phyloP scores from a whole-genome alignment of 2,329 filamentous ascomycete genomes.

The Monilinia fructicola region DNA sequence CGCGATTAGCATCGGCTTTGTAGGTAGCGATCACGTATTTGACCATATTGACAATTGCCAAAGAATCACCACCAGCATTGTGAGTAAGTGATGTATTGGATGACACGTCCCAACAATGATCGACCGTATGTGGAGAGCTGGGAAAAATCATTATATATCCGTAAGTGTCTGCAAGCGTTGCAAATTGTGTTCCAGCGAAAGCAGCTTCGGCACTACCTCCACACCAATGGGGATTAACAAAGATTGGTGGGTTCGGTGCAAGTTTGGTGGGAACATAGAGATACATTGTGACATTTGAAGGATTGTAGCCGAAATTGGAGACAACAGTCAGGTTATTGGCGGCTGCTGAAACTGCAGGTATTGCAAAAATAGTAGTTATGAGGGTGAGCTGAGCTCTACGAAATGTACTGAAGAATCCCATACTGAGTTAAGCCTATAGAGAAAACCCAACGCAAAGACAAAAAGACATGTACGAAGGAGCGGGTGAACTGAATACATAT shows the following conservation, averaged over 20 bases:
- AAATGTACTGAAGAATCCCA: not conserved
- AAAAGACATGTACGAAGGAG: too few relatives aligned
- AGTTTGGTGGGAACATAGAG: slow-evolving; percentile 34
- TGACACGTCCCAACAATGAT: slow-evolving; percentile 60
- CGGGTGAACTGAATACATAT: not conserved
- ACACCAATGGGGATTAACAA: slow-evolving; percentile 38
- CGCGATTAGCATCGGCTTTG: slow-evolving; percentile 49
- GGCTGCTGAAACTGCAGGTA: not conserved
- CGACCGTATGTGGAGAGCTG: slow-evolving; percentile 49
- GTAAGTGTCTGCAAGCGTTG: slow-evolving; percentile 51
- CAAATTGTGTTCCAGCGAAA: slow-evolving; percentile 46
- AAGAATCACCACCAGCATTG: slow-evolving; percentile 56
- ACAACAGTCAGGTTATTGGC: slow-evolving; percentile 24
- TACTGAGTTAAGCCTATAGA: not conserved
- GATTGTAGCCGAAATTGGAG: slow-evolving; percentile 31
- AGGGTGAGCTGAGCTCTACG: not conserved
- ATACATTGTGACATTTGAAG: slow-evolving; percentile 35
- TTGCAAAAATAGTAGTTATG: not conserved
- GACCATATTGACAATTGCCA: slow-evolving; percentile 60
- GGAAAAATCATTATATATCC: slow-evolving; percentile 63
- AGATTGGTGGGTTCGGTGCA: slow-evolving; percentile 29
- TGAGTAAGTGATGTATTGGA: slow-evolving; percentile 50
- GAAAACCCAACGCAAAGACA: not conserved
- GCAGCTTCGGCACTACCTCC: slow-evolving; percentile 46
- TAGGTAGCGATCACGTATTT: slow-evolving; percentile 54